phyloP scores from a whole-genome alignment of 1,284 basidiomycete species.

The Ganoderma lingzhi region DNA sequence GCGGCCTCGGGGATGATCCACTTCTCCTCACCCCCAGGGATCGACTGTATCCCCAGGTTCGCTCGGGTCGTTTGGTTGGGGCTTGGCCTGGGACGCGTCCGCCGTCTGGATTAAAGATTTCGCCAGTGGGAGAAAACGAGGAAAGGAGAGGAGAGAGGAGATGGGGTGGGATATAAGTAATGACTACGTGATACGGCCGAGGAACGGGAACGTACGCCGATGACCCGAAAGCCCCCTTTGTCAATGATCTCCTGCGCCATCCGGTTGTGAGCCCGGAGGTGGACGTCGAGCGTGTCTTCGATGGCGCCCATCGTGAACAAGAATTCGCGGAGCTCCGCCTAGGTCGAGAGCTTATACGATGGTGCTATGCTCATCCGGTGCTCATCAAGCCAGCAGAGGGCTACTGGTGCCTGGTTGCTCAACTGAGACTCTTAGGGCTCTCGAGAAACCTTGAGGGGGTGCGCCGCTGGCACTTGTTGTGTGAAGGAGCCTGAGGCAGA shows the following conservation, averaged over 20 bases:
- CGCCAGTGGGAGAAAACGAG: no score
- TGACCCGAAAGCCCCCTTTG: neutral
- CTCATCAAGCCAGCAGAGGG: neutral
- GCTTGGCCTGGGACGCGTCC: neutral
- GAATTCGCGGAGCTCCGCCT: neutral
- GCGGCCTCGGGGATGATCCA: constrained; percentile 5
- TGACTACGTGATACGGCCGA: no score
- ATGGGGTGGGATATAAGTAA: neutral
- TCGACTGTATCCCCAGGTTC: neutral
- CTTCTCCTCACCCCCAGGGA: constrained; percentile 11
- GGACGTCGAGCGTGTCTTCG: neutral
- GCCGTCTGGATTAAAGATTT: no score
- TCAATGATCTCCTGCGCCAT: constrained; percentile 3
- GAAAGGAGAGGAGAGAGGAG: neutral
- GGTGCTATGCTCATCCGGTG: neutral
- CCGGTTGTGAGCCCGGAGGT: neutral
- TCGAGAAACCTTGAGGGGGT: neutral
- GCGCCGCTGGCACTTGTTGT: neutral
- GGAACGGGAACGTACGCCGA: neutral
- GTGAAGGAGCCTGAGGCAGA: neutral
- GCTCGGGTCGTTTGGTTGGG: neutral
- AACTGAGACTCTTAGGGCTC: neutral
- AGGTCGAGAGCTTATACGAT: neutral
- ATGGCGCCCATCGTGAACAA: neutral
- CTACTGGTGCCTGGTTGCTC: neutral